Percentiles rank a stretch among this genome's conserved stretches.
phyloP scores from a whole-genome alignment of 2,329 filamentous ascomycete genomes.

The Coleophoma crateriformis region DNA sequence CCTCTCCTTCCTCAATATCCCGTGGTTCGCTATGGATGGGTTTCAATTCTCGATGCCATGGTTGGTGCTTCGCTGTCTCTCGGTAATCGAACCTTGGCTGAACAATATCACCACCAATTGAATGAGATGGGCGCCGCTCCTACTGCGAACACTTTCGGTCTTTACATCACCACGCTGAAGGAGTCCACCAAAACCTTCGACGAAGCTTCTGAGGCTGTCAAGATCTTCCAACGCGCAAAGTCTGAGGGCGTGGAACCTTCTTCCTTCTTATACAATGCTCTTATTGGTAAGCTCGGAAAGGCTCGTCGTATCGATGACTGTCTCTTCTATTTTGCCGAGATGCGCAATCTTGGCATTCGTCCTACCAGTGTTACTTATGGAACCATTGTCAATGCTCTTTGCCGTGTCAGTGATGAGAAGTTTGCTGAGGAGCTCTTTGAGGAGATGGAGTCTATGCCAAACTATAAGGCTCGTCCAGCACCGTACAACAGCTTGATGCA shows the following conservation, averaged over 20 bases:
- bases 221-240: conserved; percentile 94
- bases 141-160: conserved; percentile 93
- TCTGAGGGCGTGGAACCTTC: conserved; percentile 91
- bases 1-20: conserved; percentile 80
- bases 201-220: conserved; percentile 92
- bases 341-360: conserved; percentile 87
- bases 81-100: conserved; percentile 74
- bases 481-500: conserved; percentile 99
- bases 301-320: conserved; percentile 97
- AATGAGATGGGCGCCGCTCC: conserved; percentile 85
- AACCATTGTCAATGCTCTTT: conserved; percentile 95
- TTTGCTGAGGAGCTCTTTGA: conserved; percentile 97
- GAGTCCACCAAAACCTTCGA: conserved; percentile 97
- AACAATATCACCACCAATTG: conserved; percentile 86
- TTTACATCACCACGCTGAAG: conserved; percentile 99
- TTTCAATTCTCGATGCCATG: conserved; percentile 94
- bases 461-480: conserved; percentile 95
- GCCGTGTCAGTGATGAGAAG: conserved; percentile 94
- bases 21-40: conserved; percentile 91
- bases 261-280: conserved; percentile 95
- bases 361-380: conserved; percentile 97
- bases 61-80: conserved; percentile 83
- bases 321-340: conserved; percentile 96
- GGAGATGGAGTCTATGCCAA: conserved; percentile 98
- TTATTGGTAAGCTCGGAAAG: conserved; percentile 98